Conservation (phyloP, 495 filamentous ascomycete species). For the Geopyxis carbonaria region DNA sequence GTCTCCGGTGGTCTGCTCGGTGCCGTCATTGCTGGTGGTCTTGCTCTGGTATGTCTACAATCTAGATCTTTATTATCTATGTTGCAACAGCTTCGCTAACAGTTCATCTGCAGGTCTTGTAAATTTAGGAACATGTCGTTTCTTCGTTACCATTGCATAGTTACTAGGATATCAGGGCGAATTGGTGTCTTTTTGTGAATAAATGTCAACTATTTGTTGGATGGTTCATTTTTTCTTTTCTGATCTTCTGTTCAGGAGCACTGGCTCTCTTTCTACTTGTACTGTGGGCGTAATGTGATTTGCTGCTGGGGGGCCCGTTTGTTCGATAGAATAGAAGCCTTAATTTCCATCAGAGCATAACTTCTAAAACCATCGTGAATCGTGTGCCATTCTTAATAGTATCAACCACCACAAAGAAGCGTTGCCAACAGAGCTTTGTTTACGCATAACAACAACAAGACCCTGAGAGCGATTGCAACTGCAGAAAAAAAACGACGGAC, state of each 20-base stretch:
- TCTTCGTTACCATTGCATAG: slow-evolving; percentile 5
- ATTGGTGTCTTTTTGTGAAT: slow-evolving; percentile 3
- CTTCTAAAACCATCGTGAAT: no score
- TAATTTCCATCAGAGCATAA: slow-evolving; percentile 16
- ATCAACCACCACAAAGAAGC: no score
- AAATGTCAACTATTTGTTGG: neutral
- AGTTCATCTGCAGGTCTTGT: slow-evolving; percentile 17
- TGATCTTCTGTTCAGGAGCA: slow-evolving; percentile 5
- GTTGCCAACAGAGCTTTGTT: no score
- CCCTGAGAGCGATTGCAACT: no score
- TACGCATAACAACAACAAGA: no score
- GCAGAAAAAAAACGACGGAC: no score
- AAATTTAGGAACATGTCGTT: slow-evolving; percentile 15
- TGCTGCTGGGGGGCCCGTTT: slow-evolving; percentile 1
- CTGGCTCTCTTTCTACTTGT: slow-evolving; percentile 6
- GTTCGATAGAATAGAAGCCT: slow-evolving; percentile 17
- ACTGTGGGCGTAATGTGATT: slow-evolving; percentile 18
- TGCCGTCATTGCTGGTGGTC: slow-evolving; percentile 22
- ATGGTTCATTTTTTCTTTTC: slow-evolving; percentile 8
- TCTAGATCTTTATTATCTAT: neutral
- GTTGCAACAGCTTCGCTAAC: slow-evolving; percentile 3
- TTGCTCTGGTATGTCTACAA: slow-evolving; percentile 19
- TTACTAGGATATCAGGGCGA: neutral
- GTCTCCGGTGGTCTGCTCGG: slow-evolving; percentile 24
- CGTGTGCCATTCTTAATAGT: no score